A percentile compares a stretch with the other conserved stretches of the same genome.
Conservation (phyloP, 169 alveolate species). For the Eimeria acervulina region DNA sequence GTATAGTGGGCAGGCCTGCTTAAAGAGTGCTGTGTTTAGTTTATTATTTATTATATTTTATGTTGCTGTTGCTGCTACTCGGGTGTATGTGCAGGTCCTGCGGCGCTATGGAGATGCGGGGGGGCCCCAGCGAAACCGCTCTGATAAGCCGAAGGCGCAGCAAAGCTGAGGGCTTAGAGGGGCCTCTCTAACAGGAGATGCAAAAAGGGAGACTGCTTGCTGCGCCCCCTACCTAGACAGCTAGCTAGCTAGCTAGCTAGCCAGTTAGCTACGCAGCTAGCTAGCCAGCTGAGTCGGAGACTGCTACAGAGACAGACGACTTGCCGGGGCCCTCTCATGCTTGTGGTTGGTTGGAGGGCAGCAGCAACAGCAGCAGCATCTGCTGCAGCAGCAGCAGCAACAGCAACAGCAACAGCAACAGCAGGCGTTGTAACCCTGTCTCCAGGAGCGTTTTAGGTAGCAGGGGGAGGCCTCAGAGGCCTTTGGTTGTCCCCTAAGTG, state of each 20-base stretch:
- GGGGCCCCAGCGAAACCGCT: constrained; percentile 16
- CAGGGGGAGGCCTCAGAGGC: neutral
- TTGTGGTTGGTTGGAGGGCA: too few relatives aligned
- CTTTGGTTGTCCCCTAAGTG: neutral
- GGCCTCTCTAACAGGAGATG: neutral
- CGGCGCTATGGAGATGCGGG: constrained; percentile 61
- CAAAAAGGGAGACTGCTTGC: too few relatives aligned
- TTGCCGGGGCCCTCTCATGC: too few relatives aligned
- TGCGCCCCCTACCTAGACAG: too few relatives aligned
- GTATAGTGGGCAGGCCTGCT: neutral
- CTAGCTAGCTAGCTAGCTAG: too few relatives aligned
- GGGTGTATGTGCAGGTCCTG: constrained; percentile 56
- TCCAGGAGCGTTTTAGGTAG: neutral
- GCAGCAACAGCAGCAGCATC: too few relatives aligned
- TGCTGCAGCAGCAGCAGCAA: too few relatives aligned
- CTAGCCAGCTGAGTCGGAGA: too few relatives aligned
- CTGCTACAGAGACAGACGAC: too few relatives aligned
- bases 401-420: too few relatives aligned
- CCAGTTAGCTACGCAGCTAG: neutral
- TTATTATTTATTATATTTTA: neutral
- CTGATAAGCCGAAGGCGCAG: constrained; percentile 19
- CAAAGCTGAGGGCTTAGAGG: neutral
- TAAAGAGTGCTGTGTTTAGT: neutral
- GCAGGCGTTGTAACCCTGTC: neutral
- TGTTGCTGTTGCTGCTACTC: neutral